Conservation (phyloP, 2,329 filamentous ascomycete species). For the Diplocarpon rosae region DNA sequence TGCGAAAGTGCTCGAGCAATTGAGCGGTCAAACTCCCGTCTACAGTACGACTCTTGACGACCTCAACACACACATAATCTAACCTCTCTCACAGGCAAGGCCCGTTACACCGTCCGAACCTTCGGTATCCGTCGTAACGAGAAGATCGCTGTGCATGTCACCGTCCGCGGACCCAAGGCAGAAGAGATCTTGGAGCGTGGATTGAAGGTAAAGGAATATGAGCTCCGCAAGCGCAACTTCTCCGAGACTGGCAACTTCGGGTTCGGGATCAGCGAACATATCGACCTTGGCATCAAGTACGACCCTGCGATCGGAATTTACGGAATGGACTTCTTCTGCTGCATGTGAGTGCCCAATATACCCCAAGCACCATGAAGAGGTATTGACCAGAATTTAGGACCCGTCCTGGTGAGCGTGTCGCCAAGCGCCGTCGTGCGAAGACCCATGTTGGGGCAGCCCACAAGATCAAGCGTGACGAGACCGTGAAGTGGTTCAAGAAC, state of each 20-base stretch:
- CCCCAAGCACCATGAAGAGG: background rate
- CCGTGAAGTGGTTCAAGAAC: conserved; percentile 91
- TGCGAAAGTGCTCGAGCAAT: conserved; percentile 99
- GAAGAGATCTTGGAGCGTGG: conserved; percentile 99
- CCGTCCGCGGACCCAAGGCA: conserved; percentile 96
- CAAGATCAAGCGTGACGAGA: conserved; percentile 90
- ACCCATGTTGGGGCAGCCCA: conserved; percentile 76
- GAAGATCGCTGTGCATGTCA: conserved; percentile 99
- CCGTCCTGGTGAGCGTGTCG: conserved; percentile 95
- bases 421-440: conserved; percentile 86
- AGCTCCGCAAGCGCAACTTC: conserved; percentile 99
- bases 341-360: conserved; percentile 59
- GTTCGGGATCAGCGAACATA: conserved; percentile 99
- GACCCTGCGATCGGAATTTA: conserved; percentile 97
- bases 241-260: conserved; percentile 99
- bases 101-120: conserved; percentile 99
- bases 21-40: conserved; percentile 98
- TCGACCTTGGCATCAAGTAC: conserved; percentile 99
- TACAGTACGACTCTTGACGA: conserved; percentile 63
- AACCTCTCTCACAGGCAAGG: conserved; percentile 61
- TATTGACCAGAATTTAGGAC: conserved; percentile 41
- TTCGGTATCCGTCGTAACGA: conserved; percentile 99
- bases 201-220: conserved; percentile 99
- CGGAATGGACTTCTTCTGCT: conserved; percentile 99
- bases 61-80: conserved; percentile 14